Base-by-base conservation (phyloP, 129 eudicot species). In the Lonicera japonica region DNA sequence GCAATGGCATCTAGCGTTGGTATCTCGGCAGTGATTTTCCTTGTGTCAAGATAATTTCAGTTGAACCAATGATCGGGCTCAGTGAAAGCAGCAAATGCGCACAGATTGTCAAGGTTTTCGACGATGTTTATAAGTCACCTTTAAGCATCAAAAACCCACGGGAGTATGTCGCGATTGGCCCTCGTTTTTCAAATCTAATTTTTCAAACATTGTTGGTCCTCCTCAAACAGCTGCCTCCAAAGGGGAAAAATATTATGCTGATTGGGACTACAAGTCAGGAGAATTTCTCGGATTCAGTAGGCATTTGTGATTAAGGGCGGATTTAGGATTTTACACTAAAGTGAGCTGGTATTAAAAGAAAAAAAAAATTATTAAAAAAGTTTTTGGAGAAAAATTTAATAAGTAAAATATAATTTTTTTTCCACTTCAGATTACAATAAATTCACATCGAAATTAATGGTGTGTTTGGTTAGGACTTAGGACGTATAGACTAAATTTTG, bases 1-100 rank as follows among this genome's bases (percentile, higher is more conserved):
- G 96, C 99, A 72, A 88, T 85, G 92, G 95, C 99, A 14, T 95
- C 99, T 61, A 80, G 95, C 66, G 84, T 94, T 69, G 99, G 99
- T 47, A 82, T 94, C n/a, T n/a, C 14, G 96, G 85, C 57, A 94
- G 99, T 75, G 99, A 88, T 71, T 94, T 82, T 72, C 95, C 99
- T 16, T 94, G 84, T 69, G 99, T 94, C 70, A 94, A 94, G 85
- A 94, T 88, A 43, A 83, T 94, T 63, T 94, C 99, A 57, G 99
- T 96, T 61, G 99, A 94, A 81, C 61, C 99, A 24, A 94, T 94
- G 99, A 88, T 94, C 61, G 99, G 96, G 43, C 91, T 94, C 58
- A 94, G 99, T 79, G 99, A 94, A 79, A 62, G 82, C 77, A 88
- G 92, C 58, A 94, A 94, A 83, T 87, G 99, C 48, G 95, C 99